These are phyloP conservation scores for Pseudocercospora pini-densiflorae DNA, from an alignment of 2,329 filamentous ascomycete species.

Conservation along the genomic window DNA sequence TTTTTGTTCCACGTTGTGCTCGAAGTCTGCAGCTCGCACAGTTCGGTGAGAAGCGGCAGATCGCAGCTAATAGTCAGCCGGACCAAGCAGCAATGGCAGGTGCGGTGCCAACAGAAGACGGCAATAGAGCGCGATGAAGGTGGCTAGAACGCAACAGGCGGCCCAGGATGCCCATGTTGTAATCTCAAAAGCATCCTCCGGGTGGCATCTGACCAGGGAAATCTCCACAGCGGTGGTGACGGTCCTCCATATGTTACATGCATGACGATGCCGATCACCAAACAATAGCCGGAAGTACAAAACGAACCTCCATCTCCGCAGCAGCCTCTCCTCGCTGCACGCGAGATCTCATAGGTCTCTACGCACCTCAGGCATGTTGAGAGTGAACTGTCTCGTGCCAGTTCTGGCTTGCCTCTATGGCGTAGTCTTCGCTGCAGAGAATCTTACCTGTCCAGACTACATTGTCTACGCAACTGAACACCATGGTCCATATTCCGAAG, in stretches of 20 bases:
- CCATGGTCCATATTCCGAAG: conserved; percentile 51
- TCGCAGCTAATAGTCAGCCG: not conserved
- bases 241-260: not conserved
- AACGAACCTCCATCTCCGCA: not conserved
- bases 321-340: not conserved
- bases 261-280: conserved; percentile 13
- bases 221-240: not conserved
- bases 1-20: not conserved
- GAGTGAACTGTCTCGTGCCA: conserved; percentile 15
- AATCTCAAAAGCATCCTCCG: not conserved
- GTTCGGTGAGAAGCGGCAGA: not conserved
- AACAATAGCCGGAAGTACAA: conserved; percentile 3
- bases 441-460: conserved; percentile 46
- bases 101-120: not conserved
- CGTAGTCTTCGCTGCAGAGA: conserved; percentile 19
- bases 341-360: not conserved
- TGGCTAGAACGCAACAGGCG: not conserved
- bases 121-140: not conserved
- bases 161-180: conserved; percentile 8
- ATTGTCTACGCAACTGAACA: conserved; percentile 45
- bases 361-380: conserved; percentile 12
- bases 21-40: not conserved
- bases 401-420: conserved; percentile 8
- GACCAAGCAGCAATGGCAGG: not conserved
- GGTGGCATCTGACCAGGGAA: not conserved